Evolutionary conservation across 768 basidiomycete species (phyloP).

Genomic region (Crepidotus variabilis): DNA sequence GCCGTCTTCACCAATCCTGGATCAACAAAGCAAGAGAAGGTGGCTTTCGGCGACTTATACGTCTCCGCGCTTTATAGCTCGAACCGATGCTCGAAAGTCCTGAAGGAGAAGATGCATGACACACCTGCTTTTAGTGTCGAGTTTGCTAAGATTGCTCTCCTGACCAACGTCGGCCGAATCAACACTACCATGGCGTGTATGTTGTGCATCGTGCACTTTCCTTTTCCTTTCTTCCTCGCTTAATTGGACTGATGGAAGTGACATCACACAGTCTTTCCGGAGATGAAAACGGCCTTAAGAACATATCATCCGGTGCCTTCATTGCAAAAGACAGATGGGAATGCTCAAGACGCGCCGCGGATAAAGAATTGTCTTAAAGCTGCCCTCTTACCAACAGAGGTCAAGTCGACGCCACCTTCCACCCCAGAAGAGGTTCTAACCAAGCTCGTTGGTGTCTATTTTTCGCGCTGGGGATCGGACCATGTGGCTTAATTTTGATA

Average conservation of each 20-base stretch:
- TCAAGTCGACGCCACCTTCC: conserved; percentile 60
- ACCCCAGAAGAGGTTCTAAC: conserved; percentile 72
- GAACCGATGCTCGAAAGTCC: conserved; percentile 80
- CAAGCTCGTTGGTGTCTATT: conserved; percentile 48
- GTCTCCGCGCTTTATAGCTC: conserved; percentile 78
- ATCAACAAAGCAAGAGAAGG: conserved; percentile 43
- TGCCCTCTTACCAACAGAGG: conserved; percentile 67
- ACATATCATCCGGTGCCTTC: conserved; percentile 92
- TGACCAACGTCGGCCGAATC: conserved; percentile 88
- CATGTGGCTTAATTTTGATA: conserved; percentile 13
- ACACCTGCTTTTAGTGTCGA: conserved; percentile 75
- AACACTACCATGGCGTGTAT: conserved; percentile 90
- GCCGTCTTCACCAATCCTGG: conserved; percentile 69
- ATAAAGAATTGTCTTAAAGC: conserved; percentile 91
- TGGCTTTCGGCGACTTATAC: conserved; percentile 82
- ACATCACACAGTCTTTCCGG: conserved; percentile 69
- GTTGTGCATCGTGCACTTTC: conserved; percentile 19
- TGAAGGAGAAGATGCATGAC: conserved; percentile 85
- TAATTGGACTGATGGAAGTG: conserved; percentile 21
- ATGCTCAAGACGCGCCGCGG: conserved; percentile 87
- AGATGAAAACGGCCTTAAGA: conserved; percentile 88
- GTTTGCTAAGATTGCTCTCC: conserved; percentile 77
- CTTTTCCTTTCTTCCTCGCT: conserved; percentile 10
- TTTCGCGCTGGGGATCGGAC: conserved; percentile 5
- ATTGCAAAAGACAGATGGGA: conserved; percentile 82